Evolutionary conservation across 768 basidiomycete genomes (phyloP).

Genomic region (Termitomyces eurrhizus): DNA sequence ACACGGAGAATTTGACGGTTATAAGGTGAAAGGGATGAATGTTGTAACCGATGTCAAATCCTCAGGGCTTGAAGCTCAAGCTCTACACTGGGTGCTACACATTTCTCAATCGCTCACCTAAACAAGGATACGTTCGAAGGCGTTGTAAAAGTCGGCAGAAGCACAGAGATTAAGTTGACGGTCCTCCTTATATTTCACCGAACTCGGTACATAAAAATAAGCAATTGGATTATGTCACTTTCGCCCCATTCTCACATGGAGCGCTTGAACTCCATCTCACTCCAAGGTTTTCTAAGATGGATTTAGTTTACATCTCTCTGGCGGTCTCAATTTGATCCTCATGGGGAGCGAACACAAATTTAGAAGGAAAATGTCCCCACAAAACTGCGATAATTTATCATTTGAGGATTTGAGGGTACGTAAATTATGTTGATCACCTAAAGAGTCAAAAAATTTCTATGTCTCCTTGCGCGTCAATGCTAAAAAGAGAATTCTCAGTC

Average conservation of each 20-base stretch:
- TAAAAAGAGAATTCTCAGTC: too few relatives aligned
- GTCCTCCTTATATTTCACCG: neutral
- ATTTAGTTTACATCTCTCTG: too few relatives aligned
- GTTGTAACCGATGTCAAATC: neutral
- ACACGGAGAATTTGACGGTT: neutral
- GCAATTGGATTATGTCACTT: neutral
- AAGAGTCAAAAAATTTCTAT: too few relatives aligned
- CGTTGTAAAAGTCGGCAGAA: neutral
- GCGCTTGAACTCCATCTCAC: neutral
- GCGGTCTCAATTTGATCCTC: too few relatives aligned
- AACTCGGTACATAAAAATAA: neutral
- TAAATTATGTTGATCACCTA: too few relatives aligned
- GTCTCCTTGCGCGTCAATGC: too few relatives aligned
- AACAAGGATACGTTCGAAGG: neutral
- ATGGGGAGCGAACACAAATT: too few relatives aligned
- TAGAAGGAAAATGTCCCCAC: too few relatives aligned
- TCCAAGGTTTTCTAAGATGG: neutral
- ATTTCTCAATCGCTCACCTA: neutral
- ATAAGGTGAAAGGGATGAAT: neutral
- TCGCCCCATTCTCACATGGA: neutral
- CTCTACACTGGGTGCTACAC: neutral
- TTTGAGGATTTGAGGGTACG: too few relatives aligned
- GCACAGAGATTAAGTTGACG: neutral
- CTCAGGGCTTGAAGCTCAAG: neutral
- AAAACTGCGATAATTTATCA: too few relatives aligned